Evolutionary conservation across 2,329 filamentous ascomycete genomes (phyloP), one percentile per base, ranked within the genome.

Genomic region (Colletotrichum sp.): DNA sequence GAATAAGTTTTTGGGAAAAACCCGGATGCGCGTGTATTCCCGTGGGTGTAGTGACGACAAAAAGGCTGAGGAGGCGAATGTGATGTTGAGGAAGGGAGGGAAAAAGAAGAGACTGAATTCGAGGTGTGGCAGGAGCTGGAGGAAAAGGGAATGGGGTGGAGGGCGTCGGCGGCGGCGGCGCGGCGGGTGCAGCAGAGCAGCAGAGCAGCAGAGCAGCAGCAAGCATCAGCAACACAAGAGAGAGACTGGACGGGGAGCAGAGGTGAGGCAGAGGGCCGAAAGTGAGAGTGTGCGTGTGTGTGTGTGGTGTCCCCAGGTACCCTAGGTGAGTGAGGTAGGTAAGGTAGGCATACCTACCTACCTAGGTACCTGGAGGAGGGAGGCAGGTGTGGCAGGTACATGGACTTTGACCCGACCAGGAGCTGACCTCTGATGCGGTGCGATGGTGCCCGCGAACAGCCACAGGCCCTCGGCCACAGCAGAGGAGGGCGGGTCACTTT

Each of bases 91-190:
- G 43, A 75, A 69, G 55, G 72, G 73, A 63, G 70, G 65, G 32
- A 71, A 74, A 71, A 73, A 70, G 32, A 58, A 57, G 61, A 67
- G 66, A 64, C n/a, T 58, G 70, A 73, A 75, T 65, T 75, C 64
- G 55, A 75, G 66, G 73, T 75, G 73, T 75, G 73, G 73, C 73
- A 75, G 73, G 66, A 73, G 73, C 73, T 75, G 73, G 73, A 75
- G 55, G 73, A 67, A 75, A 75, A 75, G 66, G 73, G 73, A 71
- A 73, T 71, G 64, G 43, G 64, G 73, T 75, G 70, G 70, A 67
- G 73, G 69, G 73, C 71, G 70, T 70, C 64, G 63, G 58, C 26
- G 43, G 43, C 43, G 43, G 43, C 43, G 43, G 43, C 43, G 43
- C 26, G 26, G 72, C 72, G 67, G 71, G 72, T 74, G 72, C 72